Conservation (phyloP, 495 filamentous ascomycete genomes). For the Aspergillus incahuasiensis region DNA sequence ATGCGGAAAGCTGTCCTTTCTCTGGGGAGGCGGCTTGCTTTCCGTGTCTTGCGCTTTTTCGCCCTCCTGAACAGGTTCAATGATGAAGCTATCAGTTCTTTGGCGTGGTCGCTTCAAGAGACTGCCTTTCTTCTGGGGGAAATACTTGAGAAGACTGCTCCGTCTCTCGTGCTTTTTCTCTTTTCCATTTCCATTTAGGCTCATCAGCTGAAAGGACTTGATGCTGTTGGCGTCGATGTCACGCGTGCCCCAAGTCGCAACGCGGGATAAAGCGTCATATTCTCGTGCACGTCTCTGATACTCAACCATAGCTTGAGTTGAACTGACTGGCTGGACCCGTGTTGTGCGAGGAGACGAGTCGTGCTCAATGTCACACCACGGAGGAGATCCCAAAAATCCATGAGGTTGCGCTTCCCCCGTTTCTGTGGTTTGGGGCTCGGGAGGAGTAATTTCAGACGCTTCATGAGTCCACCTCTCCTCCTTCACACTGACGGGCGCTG, state of each 20-base stretch:
- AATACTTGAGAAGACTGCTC: constrained; percentile 47
- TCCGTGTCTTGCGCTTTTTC: constrained; percentile 32
- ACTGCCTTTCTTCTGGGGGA: constrained; percentile 41
- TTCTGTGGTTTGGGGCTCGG: constrained; percentile 16
- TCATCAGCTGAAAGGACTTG: constrained; percentile 58
- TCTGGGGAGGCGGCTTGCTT: constrained; percentile 20
- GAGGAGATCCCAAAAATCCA: constrained; percentile 33
- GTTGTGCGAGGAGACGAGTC: constrained; percentile 28
- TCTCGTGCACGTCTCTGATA: constrained; percentile 41
- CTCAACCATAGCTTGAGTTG: constrained; percentile 42
- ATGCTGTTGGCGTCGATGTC: constrained; percentile 59
- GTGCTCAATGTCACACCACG: constrained; percentile 41
- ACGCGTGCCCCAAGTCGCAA: constrained; percentile 70
- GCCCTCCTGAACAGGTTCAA: constrained; percentile 25
- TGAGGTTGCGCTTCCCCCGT: constrained; percentile 23
- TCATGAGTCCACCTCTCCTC: constrained; percentile 25
- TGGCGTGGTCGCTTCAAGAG: constrained; percentile 34
- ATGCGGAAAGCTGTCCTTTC: constrained; percentile 50
- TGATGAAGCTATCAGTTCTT: constrained; percentile 31
- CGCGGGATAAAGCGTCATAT: constrained; percentile 51
- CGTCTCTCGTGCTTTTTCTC: constrained; percentile 31
- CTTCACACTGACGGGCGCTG: constrained; percentile 26
- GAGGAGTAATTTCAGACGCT: constrained; percentile 24
- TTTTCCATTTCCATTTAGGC: constrained; percentile 49
- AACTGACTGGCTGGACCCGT: constrained; percentile 39